A percentile compares a stretch with the other conserved stretches of the same genome.
Conservation (phyloP, 441 rosid species). For the Euphorbia celastroides region DNA sequence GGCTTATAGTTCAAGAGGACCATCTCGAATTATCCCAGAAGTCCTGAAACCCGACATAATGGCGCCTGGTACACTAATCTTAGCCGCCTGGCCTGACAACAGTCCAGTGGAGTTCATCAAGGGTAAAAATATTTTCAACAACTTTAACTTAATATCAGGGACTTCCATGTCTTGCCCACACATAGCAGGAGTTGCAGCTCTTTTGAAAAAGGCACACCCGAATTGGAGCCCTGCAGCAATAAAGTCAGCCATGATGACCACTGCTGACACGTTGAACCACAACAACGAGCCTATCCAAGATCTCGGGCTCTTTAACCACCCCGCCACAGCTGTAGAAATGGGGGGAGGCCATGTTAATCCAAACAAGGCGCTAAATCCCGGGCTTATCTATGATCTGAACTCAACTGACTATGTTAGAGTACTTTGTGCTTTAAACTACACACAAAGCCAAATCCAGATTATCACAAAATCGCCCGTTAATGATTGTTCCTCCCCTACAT, state of each 20-base stretch:
- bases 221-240: slow-evolving; percentile 69
- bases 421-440: slow-evolving; percentile 51
- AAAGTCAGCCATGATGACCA: slow-evolving; percentile 73
- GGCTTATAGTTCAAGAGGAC: slow-evolving; percentile 7
- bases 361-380: slow-evolving; percentile 56
- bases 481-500: slow-evolving; percentile 38
- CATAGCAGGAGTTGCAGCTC: slow-evolving; percentile 62
- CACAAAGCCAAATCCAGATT: slow-evolving; percentile 48
- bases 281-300: slow-evolving; percentile 39
- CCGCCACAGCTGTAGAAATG: slow-evolving; percentile 44
- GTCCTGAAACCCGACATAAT: background rate
- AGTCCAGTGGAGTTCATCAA: background rate
- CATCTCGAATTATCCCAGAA: background rate
- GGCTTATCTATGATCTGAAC: slow-evolving; percentile 59
- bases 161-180: slow-evolving; percentile 81
- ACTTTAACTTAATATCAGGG: slow-evolving; percentile 58
- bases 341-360: slow-evolving; percentile 67
- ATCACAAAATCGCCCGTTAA: slow-evolving; percentile 41
- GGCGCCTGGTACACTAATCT: background rate
- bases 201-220: slow-evolving; percentile 57
- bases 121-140: slow-evolving; percentile 23
- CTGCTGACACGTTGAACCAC: slow-evolving; percentile 45
- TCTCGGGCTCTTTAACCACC: slow-evolving; percentile 28
- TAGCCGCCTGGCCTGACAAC: background rate
- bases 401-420: slow-evolving; percentile 48